Evolutionary conservation across 192 early-diverging fungal species (phyloP).

Genomic region (Coemansia pectinata): DNA sequence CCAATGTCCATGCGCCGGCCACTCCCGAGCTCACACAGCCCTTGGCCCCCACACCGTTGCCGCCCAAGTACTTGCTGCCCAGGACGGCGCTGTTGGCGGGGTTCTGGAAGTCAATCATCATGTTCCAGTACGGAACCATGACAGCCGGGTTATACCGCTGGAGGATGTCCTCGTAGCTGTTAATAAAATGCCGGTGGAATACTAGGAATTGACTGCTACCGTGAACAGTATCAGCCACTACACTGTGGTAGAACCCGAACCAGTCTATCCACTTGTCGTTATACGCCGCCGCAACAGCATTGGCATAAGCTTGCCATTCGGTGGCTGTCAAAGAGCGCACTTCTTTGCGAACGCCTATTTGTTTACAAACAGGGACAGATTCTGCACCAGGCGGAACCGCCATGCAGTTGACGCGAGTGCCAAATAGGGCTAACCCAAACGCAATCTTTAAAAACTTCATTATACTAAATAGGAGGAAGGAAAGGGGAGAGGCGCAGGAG

Average conservation of each 20-base stretch:
- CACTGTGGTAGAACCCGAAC: conserved; percentile 48
- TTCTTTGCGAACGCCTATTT: conserved; percentile 48
- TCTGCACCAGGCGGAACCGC: conserved; percentile 36
- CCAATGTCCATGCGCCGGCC: conserved; percentile 19
- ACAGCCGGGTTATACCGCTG: conserved; percentile 43
- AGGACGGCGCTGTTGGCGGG: conserved; percentile 28
- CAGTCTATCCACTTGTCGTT: conserved; percentile 47
- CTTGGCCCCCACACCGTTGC: conserved; percentile 27
- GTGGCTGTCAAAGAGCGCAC: conserved; percentile 36
- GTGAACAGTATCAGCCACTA: conserved; percentile 29
- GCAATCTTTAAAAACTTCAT: conserved; percentile 40
- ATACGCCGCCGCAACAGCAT: conserved; percentile 28
- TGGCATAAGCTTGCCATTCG: conserved; percentile 46
- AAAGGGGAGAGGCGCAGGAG: background rate
- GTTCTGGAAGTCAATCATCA: conserved; percentile 47
- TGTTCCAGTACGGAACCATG: conserved; percentile 53
- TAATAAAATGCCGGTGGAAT: conserved; percentile 58
- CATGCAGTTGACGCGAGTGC: conserved; percentile 7
- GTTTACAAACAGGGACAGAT: conserved; percentile 20
- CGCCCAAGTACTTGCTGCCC: conserved; percentile 46
- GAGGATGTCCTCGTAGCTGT: conserved; percentile 57
- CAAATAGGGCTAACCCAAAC: conserved; percentile 30
- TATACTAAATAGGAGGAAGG: background rate
- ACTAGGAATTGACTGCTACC: conserved; percentile 49
- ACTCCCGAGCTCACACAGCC: conserved; percentile 39